Base-by-base conservation (phyloP, 2,329 filamentous ascomycete genomes). In the Stemphylium beticola region DNA sequence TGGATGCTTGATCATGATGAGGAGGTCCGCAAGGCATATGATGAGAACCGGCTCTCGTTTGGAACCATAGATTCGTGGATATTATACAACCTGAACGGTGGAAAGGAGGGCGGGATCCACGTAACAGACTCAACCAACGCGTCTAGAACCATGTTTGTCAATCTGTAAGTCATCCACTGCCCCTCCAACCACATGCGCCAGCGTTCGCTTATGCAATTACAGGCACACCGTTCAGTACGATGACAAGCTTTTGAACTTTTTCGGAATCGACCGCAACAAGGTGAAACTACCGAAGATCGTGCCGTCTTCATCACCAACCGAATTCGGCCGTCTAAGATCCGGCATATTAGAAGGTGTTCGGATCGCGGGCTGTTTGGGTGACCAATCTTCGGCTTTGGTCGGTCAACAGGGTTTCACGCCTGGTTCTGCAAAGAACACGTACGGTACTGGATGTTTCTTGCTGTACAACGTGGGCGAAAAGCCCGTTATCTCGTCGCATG, bases 101-200 rank as follows among this genome's bases (percentile, higher is more conserved):
- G 89, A 44, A 81, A 79, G 29, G 81, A 85, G 55, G 85, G 83
- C 46, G 84, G 87, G 51, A 76, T 92, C 38, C 87, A 91, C 70
- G 91, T 96, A 53, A 95, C 92, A 0, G 92, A 96, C 74, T 86
- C 88, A 42, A 92, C 90, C 57, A 96, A 96, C 73, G 92, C 92
- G 17, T 93, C 90, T 48, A 83, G 92, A 69, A 96, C 92, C 57
- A 96, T 96, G 92, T 95, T 96, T 76, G 93, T 96, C 88, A 92
- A 96, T 77, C 82, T 96, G 49, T 56, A 56, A 29, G 52, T 51
- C 31, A 44, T 31, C 33, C 34, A 22, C 15, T 29, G 18, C 20
- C 32, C 9, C 10, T n/a, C 34, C 18, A 24, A 45, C 58, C 42
- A 26, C 15, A 47, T 45, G 29, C 43, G 14, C 20, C 11, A 20